A percentile compares a stretch with the other conserved stretches of the same genome.
Conservation (phyloP, 257 asterid genomes). For the Echium plantagineum region DNA sequence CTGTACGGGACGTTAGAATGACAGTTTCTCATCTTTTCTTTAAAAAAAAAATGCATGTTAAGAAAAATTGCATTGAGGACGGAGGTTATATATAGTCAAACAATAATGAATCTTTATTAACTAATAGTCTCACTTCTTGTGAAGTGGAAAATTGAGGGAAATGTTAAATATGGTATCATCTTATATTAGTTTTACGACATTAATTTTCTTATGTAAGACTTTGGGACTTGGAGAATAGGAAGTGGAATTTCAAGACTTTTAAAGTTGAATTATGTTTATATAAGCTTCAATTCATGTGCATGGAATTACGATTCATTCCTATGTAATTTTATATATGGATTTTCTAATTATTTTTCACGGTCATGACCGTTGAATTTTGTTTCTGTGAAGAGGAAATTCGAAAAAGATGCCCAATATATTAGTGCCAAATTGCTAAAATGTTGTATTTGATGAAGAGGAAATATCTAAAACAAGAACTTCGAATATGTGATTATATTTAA, state of each 20-base stretch:
- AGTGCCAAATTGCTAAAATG: background rate
- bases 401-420: background rate
- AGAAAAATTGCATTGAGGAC: background rate
- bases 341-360: background rate
- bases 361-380: background rate
- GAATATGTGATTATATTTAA: background rate
- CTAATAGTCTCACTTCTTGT: background rate
- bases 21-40: too few relatives aligned
- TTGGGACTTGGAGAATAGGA: slow-evolving; percentile 16
- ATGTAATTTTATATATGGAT: background rate
- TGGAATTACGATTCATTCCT: background rate
- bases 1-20: too few relatives aligned
- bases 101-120: background rate
- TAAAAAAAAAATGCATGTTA: too few relatives aligned
- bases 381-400: slow-evolving; percentile 10
- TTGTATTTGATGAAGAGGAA: too few relatives aligned
- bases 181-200: background rate
- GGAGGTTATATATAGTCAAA: background rate
- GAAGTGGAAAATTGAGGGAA: slow-evolving; percentile 1
- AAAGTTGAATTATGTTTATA: background rate
- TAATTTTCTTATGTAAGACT: background rate
- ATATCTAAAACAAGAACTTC: background rate
- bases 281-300: background rate
- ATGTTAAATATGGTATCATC: background rate
- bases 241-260: background rate